Conservation (phyloP, 352 stramenopile species). For the Phytopythium montanum region DNA sequence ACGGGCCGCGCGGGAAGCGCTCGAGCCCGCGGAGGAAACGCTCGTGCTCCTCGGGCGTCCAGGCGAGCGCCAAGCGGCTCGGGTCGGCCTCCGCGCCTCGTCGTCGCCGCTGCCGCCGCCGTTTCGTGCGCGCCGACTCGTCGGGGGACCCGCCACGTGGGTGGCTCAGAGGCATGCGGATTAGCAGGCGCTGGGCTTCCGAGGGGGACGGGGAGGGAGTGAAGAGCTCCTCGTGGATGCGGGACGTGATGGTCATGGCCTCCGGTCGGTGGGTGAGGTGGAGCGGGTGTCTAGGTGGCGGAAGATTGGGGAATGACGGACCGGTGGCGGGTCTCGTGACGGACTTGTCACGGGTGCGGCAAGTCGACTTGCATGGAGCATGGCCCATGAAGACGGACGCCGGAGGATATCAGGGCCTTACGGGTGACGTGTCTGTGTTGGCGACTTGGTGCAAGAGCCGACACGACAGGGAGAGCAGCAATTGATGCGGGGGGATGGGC, state of each 20-base stretch:
- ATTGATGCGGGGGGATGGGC: too few species aligned
- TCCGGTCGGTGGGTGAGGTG: background rate
- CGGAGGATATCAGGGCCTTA: too few species aligned
- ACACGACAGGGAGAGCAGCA: too few species aligned
- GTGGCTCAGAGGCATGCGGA: constrained; percentile 8
- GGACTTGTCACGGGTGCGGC: too few species aligned
- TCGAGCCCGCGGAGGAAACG: constrained; percentile 9
- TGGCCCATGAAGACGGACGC: too few species aligned
- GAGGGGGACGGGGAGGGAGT: background rate
- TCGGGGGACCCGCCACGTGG: background rate
- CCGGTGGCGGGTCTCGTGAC: too few species aligned
- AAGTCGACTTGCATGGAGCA: too few species aligned
- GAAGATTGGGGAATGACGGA: too few species aligned
- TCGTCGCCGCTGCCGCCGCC: background rate
- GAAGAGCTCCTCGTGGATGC: constrained; percentile 15
- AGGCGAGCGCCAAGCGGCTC: background rate
- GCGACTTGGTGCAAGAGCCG: too few species aligned
- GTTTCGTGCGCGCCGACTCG: background rate
- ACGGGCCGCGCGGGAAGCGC: constrained; percentile 7
- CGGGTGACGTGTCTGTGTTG: too few species aligned
- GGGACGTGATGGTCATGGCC: constrained; percentile 17
- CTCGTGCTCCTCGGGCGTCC: constrained; percentile 10
- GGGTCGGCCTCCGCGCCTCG: background rate
- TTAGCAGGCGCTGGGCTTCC: background rate
- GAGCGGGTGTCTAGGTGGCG: too few species aligned